phyloP scores from a whole-genome alignment of 2,329 filamentous ascomycete genomes.

The Verticillium dahliae region DNA sequence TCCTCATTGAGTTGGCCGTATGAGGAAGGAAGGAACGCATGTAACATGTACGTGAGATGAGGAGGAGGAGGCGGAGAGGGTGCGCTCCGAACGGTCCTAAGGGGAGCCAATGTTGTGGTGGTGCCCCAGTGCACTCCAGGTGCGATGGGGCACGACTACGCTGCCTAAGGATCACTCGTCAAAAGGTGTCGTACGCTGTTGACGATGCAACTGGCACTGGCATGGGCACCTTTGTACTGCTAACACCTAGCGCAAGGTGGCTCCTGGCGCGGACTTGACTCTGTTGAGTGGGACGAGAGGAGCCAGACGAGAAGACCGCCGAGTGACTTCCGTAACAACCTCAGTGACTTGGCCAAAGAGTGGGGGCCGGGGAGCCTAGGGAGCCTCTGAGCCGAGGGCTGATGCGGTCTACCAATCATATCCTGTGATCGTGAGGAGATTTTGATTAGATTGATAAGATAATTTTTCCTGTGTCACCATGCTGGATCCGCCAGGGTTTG shows the following conservation, averaged over 20 bases:
- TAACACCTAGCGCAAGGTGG: too few relatives aligned
- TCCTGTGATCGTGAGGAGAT: constrained; percentile 5
- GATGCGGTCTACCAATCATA: constrained; percentile 1
- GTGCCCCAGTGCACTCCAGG: too few relatives aligned
- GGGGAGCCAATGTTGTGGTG: too few relatives aligned
- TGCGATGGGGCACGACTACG: too few relatives aligned
- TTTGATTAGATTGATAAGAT: constrained; percentile 42
- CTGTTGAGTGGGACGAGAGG: neutral
- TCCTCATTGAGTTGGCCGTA: neutral
- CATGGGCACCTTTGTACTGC: too few relatives aligned
- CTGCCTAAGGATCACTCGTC: too few relatives aligned
- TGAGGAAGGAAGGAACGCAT: neutral
- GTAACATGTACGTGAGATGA: neutral
- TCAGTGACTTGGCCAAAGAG: neutral
- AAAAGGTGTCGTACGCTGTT: too few relatives aligned
- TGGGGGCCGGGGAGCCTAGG: constrained; percentile 1
- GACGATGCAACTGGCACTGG: too few relatives aligned
- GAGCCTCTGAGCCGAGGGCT: constrained; percentile 2
- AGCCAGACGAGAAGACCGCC: neutral
- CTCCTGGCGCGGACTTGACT: too few relatives aligned
- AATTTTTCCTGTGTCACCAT: constrained; percentile 8
- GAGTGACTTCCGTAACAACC: neutral
- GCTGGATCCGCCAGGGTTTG: neutral
- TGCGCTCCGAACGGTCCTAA: neutral
- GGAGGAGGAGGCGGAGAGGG: neutral